phyloP scores from a whole-genome alignment of 2,329 filamentous ascomycete species.

The Ophiocordyceps australis region DNA sequence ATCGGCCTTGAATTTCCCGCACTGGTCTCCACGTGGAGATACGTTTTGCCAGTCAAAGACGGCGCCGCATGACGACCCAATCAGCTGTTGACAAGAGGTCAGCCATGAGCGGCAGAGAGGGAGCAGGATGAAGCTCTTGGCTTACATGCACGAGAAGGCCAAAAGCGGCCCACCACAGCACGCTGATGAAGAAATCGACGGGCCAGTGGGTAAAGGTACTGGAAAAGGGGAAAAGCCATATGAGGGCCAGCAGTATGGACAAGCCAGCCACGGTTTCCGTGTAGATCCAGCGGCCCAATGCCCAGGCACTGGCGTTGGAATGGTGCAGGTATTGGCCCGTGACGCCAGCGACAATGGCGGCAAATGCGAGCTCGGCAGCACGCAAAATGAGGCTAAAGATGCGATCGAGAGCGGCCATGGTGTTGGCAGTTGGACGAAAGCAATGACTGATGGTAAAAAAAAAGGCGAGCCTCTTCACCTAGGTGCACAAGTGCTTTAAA shows the following conservation, averaged over 20 bases:
- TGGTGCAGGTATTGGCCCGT: slow-evolving; percentile 46
- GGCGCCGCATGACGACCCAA: slow-evolving; percentile 30
- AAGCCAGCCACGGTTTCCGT: slow-evolving; percentile 52
- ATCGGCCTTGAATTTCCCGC: slow-evolving; percentile 51
- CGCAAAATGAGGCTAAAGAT: slow-evolving; percentile 20
- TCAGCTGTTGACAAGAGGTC: slow-evolving; percentile 11
- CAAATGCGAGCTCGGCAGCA: slow-evolving; percentile 42
- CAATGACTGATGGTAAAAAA: too few relatives aligned
- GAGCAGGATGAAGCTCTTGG: slow-evolving; percentile 3
- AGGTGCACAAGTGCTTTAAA: too few relatives aligned
- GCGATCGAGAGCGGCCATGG: slow-evolving; percentile 20
- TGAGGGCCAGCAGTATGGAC: slow-evolving; percentile 46
- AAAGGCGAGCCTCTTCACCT: too few relatives aligned
- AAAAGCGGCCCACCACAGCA: slow-evolving; percentile 54
- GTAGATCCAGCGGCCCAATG: slow-evolving; percentile 52
- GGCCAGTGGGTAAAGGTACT: slow-evolving; percentile 52
- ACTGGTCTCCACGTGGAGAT: slow-evolving; percentile 27
- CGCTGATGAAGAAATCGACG: slow-evolving; percentile 48
- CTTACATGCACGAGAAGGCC: slow-evolving; percentile 45
- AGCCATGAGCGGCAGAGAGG: background rate
- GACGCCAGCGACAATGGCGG: slow-evolving; percentile 53
- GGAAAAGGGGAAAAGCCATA: slow-evolving; percentile 59
- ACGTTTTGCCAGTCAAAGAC: slow-evolving; percentile 44
- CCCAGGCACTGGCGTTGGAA: slow-evolving; percentile 28
- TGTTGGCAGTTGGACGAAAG: too few relatives aligned